Conservation (phyloP, 306 rosid genomes). For the Rubus parviflorus region DNA sequence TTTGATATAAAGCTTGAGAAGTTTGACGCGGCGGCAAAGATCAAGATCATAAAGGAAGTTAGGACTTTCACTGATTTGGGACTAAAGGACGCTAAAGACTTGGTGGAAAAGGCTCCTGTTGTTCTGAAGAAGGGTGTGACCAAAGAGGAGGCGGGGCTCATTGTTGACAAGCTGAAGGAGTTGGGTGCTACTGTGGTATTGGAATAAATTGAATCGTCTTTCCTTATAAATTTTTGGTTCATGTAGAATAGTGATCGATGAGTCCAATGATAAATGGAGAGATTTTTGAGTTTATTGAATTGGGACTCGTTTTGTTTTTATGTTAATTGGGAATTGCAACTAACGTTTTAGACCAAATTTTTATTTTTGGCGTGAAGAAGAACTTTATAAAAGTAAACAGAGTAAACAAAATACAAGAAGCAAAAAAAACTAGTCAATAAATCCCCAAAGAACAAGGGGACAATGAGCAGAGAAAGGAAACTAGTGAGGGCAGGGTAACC, state of each 20-base stretch:
- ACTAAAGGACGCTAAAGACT: conserved; percentile 49
- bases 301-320: conserved; percentile 24
- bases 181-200: conserved; percentile 20
- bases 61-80: conserved; percentile 45
- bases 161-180: conserved; percentile 44
- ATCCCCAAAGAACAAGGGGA: no score
- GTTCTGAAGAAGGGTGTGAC: conserved; percentile 48
- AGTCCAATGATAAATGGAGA: conserved; percentile 5
- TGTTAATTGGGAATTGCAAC: neutral
- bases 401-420: no score
- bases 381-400: no score
- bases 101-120: conserved; percentile 48
- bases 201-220: neutral
- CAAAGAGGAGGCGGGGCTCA: conserved; percentile 41
- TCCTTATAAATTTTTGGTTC: conserved; percentile 1
- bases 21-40: conserved; percentile 45
- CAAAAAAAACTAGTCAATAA: no score
- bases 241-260: neutral
- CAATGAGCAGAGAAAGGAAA: no score
- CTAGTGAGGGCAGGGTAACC: no score
- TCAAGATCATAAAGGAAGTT: conserved; percentile 53
- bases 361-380: no score
- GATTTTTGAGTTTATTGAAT: conserved; percentile 13
- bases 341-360: neutral
- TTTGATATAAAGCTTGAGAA: conserved; percentile 51